Conservation (phyloP, 2,329 filamentous ascomycete genomes). For the Alternaria panax region DNA sequence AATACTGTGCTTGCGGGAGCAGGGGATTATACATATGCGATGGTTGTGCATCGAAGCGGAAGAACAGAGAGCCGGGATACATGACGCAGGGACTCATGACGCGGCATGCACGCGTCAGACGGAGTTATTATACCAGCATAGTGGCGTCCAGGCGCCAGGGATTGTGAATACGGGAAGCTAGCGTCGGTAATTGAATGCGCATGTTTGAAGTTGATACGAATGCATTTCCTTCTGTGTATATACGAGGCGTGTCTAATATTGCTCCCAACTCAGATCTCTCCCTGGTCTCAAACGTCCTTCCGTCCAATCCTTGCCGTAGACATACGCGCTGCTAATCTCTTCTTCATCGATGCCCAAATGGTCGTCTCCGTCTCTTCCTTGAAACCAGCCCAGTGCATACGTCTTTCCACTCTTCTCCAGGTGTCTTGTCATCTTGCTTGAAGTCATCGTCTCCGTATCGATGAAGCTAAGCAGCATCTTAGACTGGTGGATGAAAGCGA, state of each 20-base stretch:
- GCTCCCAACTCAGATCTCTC: conserved; percentile 36
- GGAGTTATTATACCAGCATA: conserved; percentile 29
- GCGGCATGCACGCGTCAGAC: conserved; percentile 12
- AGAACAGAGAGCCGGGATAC: neutral
- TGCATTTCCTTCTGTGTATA: neutral
- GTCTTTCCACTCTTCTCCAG: conserved; percentile 68
- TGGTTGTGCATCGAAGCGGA: conserved; percentile 11
- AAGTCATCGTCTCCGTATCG: conserved; percentile 69
- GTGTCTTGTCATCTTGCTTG: conserved; percentile 66
- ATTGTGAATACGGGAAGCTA: conserved; percentile 13
- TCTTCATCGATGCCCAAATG: conserved; percentile 83
- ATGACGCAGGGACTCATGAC: conserved; percentile 17
- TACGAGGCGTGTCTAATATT: conserved; percentile 18
- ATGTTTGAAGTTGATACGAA: neutral
- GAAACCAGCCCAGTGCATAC: conserved; percentile 81
- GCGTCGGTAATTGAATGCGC: neutral
- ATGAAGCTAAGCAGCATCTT: conserved; percentile 82
- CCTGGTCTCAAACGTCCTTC: conserved; percentile 43
- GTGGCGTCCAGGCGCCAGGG: conserved; percentile 27
- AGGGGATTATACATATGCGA: neutral
- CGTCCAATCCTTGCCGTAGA: conserved; percentile 62
- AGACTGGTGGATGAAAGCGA: conserved; percentile 80
- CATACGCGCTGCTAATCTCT: conserved; percentile 70
- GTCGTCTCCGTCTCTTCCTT: conserved; percentile 72
- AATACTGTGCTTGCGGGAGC: neutral